Base-by-base conservation (phyloP, 495 filamentous ascomycete genomes). In the Achaetomiella virescens region DNA sequence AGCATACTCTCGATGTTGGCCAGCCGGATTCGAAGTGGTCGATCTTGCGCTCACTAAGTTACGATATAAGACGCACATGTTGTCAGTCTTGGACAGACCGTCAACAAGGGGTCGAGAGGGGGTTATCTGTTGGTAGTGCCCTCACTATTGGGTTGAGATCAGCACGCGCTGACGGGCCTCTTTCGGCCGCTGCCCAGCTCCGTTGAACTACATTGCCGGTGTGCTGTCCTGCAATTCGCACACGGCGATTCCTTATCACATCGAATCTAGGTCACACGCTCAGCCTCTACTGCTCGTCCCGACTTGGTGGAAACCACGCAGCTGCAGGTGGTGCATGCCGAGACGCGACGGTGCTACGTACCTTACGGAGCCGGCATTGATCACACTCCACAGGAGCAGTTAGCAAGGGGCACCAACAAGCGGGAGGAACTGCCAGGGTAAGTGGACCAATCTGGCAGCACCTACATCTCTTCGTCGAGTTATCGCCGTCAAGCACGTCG, bases 91-190 rank as follows among this genome's bases (percentile, higher is more conserved):
- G 12, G 12, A 14, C 12, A 25, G 29, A 29, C 15, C 11, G 4
- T 18, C n/a, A 54, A 12, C 37, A 33, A 40, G 9, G 11, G 5
- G 20, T 20, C 7, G 14, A 45, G 2, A 36, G 29, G 18, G 12
- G 41, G 3, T 4, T 21, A n/a, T 38, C 6, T 25, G 12, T 12
- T 17, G 27, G 27, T 4, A 2, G 33, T 5, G 43, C 36, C 12
- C 75, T 66, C 74, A 86, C 84, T 88, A 88, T 73, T 87, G 81
- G 58, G 79, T 79, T 3, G 84, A 86, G 53, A 88, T 86, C 41
- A 87, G 66, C 8, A 88, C 81, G 29, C 84, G 72, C 60, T 84
- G 82, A 15, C 81, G 75, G 37, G 74, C 72, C 63, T 85, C 82
- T 53, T 74, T 74, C 21, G 79, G 76, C 55, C 79, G 80, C 61